phyloP scores from a whole-genome alignment of 768 basidiomycete genomes.

The Suillus subalutaceus region DNA sequence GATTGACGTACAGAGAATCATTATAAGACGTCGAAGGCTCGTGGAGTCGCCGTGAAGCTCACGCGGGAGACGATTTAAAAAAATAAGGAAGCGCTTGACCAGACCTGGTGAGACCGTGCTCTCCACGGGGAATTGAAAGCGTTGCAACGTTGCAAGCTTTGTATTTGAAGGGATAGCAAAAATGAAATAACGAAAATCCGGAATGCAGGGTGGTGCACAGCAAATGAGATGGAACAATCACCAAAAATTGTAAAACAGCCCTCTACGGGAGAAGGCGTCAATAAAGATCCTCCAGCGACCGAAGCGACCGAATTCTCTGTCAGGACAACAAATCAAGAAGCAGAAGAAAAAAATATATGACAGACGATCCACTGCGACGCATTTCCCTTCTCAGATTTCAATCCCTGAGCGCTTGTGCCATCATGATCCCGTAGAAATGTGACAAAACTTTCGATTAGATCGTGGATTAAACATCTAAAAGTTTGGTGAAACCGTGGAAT shows the following conservation, averaged over 20 bases:
- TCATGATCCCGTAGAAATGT: background rate
- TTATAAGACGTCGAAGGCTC: constrained; percentile 19
- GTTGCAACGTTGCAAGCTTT: constrained; percentile 20
- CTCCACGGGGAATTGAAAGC: constrained; percentile 14
- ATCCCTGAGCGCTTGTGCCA: background rate
- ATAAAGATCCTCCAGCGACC: constrained; percentile 18
- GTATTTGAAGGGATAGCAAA: constrained; percentile 21
- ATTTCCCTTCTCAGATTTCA: background rate
- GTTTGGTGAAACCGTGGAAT: background rate
- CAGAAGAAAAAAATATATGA: constrained; percentile 11
- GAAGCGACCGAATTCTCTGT: constrained; percentile 10
- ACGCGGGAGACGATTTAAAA: constrained; percentile 21
- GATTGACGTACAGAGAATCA: constrained; percentile 41
- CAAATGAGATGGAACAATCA: constrained; percentile 10
- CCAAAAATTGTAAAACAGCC: background rate
- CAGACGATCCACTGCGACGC: constrained; percentile 18
- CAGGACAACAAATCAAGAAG: background rate
- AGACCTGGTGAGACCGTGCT: constrained; percentile 16
- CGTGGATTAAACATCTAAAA: constrained; percentile 1
- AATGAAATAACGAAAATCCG: constrained; percentile 34
- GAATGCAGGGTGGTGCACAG: constrained; percentile 24
- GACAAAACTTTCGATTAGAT: background rate
- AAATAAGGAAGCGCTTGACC: constrained; percentile 23
- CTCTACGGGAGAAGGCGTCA: constrained; percentile 8
- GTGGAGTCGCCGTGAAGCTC: constrained; percentile 23